These are phyloP conservation scores for Leishmania arabica DNA, from an alignment of 208 protist genomes.

Conservation along the genomic window DNA sequence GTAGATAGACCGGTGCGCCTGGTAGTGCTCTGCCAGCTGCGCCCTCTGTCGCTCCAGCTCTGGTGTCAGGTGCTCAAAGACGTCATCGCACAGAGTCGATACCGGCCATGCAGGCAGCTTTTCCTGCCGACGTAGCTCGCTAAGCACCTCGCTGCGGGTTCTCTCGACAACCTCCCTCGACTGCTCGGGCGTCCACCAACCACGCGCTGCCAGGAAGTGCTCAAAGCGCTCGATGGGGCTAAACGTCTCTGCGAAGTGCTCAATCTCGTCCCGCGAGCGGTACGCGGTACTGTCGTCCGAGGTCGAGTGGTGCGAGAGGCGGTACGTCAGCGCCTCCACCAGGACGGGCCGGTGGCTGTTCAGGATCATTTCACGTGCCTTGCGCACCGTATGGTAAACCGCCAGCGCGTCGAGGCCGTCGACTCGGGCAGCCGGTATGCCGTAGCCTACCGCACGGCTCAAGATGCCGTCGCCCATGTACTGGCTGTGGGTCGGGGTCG, in stretches of 20 bases:
- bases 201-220: constrained; percentile 51
- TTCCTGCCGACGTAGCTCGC: constrained; percentile 72
- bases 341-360: constrained; percentile 86
- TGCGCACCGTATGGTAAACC: constrained; percentile 90
- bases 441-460: constrained; percentile 80
- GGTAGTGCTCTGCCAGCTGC: constrained; percentile 62
- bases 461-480: constrained; percentile 96
- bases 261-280: constrained; percentile 64
- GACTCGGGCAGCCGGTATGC: constrained; percentile 91
- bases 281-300: constrained; percentile 95
- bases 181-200: constrained; percentile 67
- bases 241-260: constrained; percentile 49
- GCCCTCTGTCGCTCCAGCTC: constrained; percentile 49
- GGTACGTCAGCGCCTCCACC: constrained; percentile 98
- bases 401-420: constrained; percentile 97
- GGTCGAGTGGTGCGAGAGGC: constrained; percentile 95
- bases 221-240: constrained; percentile 77
- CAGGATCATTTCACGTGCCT: constrained; percentile 87
- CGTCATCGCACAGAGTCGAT: constrained; percentile 53
- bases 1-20: constrained; percentile 51
- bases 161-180: constrained; percentile 38
- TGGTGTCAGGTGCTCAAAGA: constrained; percentile 59
- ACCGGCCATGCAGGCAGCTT: constrained; percentile 68
- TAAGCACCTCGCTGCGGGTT: constrained; percentile 52
- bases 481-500: constrained; percentile 94